Base-by-base conservation (phyloP, 495 filamentous ascomycete genomes). In the Daldinia caldariorum region DNA sequence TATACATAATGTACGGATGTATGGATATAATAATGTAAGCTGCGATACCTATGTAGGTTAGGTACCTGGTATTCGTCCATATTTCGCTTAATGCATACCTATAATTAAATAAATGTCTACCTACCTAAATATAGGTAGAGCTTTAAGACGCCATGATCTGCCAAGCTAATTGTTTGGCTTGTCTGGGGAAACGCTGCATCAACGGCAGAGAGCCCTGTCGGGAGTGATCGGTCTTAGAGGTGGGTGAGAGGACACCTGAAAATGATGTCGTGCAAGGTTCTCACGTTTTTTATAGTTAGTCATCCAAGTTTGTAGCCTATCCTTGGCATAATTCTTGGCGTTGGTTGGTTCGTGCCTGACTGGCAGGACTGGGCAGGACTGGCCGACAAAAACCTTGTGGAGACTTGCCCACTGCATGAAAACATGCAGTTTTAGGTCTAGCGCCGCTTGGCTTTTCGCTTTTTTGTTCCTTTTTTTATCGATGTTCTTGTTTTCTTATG, bases 261-360 rank as follows among this genome's bases (percentile, higher is more conserved):
- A 63, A 58, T 58, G 61, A 66, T 73, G 56, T 62, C 26, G 66
- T 73, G 66, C 66, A 73, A 69, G 70, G 66, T 66, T 39, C 58
- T 73, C 70, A 69, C 65, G 70, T 69, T 73, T 69, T 63, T 66
- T 66, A 53, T 50, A 63, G 66, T 73, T 73, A 73, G 45, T 66
- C 63, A 73, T 73, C 63, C 63, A 34, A 54, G 58, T 51, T 56
- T 70, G 62, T 26, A 26, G 26, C 26, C 26, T 26, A 70, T 70
- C 70, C 70, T 73, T 73, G 66, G 70, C 70, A 61, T 0, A 12
- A 20, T 35, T 70, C 70, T 73, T 73, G 70, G 70, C 70, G 70
- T 16, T 70, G 66, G 70, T 66, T 73, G 70, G 70, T 66, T 66
- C 62, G 70, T 73, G 66, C 70, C 66, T 73, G 66, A 70, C 34